These are phyloP conservation scores for Kurtzmaniella quercitrusa DNA, from an alignment of 1,139 yeast species.

Conservation along the genomic window DNA sequence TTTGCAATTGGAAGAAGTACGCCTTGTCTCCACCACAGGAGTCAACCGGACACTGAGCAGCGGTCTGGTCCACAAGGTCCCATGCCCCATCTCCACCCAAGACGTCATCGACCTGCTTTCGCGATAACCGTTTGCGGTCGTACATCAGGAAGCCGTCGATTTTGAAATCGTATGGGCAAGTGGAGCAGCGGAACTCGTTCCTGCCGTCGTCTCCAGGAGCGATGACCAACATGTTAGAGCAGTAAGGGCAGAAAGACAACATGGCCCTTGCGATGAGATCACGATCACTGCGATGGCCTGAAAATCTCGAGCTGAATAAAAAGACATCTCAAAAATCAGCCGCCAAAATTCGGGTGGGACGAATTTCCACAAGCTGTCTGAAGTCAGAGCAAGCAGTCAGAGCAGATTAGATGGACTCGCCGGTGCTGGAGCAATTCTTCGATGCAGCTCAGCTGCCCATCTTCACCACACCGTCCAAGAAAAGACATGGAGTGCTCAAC, in stretches of 20 bases:
- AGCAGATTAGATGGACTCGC: constrained; percentile 5
- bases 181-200: constrained; percentile 72
- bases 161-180: constrained; percentile 93
- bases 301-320: background rate
- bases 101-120: constrained; percentile 94
- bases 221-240: constrained; percentile 79
- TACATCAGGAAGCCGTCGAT: constrained; percentile 78
- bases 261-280: constrained; percentile 26
- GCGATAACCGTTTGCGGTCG: constrained; percentile 75
- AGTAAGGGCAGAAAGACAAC: constrained; percentile 92
- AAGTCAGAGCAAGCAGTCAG: background rate
- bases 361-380: background rate
- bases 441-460: constrained; percentile 7
- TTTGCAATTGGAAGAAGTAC: constrained; percentile 93
- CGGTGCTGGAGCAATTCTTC: constrained; percentile 3
- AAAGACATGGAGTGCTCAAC: constrained; percentile 9
- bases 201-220: constrained; percentile 39
- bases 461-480: constrained; percentile 15
- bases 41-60: constrained; percentile 86
- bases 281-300: background rate
- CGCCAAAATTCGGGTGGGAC: background rate
- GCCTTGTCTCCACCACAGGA: constrained; percentile 88
- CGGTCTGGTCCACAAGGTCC: constrained; percentile 94
- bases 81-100: constrained; percentile 97
- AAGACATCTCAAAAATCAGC: background rate